Evolutionary conservation across 2,329 filamentous ascomycete genomes (phyloP).

Genomic region (Sclerotinia minor): DNA sequence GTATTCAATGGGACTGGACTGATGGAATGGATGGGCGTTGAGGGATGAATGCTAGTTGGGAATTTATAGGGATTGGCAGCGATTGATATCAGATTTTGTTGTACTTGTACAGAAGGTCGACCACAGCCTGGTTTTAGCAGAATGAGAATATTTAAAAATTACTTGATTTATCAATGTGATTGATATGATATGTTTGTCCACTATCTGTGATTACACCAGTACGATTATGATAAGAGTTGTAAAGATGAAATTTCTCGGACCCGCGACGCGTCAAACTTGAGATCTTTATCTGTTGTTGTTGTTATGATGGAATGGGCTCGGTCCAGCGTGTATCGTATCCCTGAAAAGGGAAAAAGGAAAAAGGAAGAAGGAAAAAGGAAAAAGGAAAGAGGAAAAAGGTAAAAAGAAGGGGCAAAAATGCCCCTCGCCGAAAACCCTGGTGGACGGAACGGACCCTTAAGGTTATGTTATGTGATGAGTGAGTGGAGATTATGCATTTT

Average conservation of each 20-base stretch:
- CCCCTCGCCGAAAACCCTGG: no score
- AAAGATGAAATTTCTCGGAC: not conserved
- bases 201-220: not conserved
- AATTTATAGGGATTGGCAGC: not conserved
- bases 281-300: slow-evolving; percentile 2
- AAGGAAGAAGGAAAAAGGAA: not conserved
- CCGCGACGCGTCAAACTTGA: not conserved
- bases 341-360: no score
- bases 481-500: no score
- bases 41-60: not conserved
- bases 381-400: not conserved
- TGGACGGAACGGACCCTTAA: no score
- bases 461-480: no score
- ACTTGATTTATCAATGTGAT: not conserved
- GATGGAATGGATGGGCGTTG: slow-evolving; percentile 8
- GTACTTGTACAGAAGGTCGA: slow-evolving; percentile 16
- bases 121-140: not conserved
- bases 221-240: no score
- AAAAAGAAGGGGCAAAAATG: not conserved
- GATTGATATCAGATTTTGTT: slow-evolving; percentile 17
- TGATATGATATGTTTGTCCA: not conserved
- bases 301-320: not conserved
- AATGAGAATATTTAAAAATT: not conserved
- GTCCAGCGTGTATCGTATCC: no score
- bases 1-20: slow-evolving; percentile 7